Conservation (phyloP, 1,139 yeast species). For the Chernovozyma sophiae-reginae region DNA sequence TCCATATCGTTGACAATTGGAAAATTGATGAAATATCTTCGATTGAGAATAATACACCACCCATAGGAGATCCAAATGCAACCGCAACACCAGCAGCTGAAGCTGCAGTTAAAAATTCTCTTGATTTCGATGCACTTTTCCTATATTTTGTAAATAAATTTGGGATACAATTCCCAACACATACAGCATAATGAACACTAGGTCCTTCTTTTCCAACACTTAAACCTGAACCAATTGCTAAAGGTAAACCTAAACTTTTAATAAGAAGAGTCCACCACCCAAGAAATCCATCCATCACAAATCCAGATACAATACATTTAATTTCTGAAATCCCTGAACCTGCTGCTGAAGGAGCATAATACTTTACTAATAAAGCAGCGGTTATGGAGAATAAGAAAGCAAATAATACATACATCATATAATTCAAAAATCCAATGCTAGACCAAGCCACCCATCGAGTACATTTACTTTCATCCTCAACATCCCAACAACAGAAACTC, state of each 20-base stretch:
- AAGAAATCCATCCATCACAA: slow-evolving; percentile 72
- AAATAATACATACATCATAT: slow-evolving; percentile 53
- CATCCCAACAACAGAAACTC: slow-evolving; percentile 80
- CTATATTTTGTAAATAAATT: slow-evolving; percentile 44
- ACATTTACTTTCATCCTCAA: slow-evolving; percentile 44
- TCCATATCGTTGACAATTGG: slow-evolving; percentile 80
- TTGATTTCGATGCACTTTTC: slow-evolving; percentile 45
- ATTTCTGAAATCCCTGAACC: slow-evolving; percentile 98
- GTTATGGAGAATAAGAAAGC: slow-evolving; percentile 59
- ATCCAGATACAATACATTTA: slow-evolving; percentile 92
- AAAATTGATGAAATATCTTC: slow-evolving; percentile 75
- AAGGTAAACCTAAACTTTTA: slow-evolving; percentile 77
- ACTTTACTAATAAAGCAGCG: slow-evolving; percentile 66
- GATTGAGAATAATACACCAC: slow-evolving; percentile 64
- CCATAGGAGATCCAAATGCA: slow-evolving; percentile 72
- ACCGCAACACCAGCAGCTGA: slow-evolving; percentile 73
- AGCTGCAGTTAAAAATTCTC: slow-evolving; percentile 57
- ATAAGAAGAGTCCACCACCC: slow-evolving; percentile 69
- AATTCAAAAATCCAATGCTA: slow-evolving; percentile 39
- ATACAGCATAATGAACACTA: slow-evolving; percentile 80
- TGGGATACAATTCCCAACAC: slow-evolving; percentile 69
- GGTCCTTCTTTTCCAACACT: slow-evolving; percentile 87
- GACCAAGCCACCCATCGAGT: slow-evolving; percentile 58
- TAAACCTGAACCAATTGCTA: slow-evolving; percentile 79
- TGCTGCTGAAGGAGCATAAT: slow-evolving; percentile 85